phyloP scores from a whole-genome alignment of 1,284 basidiomycete genomes.

The Phylloporus sp. region DNA sequence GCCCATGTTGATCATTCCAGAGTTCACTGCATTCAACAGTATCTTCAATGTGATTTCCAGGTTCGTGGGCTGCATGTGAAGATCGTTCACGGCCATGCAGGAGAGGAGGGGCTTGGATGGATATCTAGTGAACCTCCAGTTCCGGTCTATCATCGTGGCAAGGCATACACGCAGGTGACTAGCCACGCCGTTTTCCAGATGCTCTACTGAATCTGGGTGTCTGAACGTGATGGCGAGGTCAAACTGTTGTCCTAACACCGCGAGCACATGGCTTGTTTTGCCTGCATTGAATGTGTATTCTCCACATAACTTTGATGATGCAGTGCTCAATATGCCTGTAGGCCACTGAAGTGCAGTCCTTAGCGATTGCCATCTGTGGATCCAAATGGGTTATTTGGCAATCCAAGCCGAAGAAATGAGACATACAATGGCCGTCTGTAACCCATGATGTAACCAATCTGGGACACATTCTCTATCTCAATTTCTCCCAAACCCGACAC shows the following conservation, averaged over 20 bases:
- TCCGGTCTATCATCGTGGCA: conserved; percentile 7
- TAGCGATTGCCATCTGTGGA: conserved; percentile 5
- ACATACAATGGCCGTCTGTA: not conserved
- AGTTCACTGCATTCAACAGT: not conserved
- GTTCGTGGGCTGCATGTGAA: not conserved
- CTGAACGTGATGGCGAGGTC: too few species aligned
- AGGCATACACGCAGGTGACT: conserved; percentile 13
- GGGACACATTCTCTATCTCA: not conserved
- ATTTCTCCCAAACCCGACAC: not conserved
- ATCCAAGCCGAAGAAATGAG: not conserved
- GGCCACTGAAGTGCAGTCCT: not conserved
- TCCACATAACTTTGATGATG: conserved; percentile 1
- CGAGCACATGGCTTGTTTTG: conserved; percentile 1
- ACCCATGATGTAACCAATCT: not conserved
- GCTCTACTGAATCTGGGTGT: too few species aligned
- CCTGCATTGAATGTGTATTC: not conserved
- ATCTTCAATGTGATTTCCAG: not conserved
- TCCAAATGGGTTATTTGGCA: too few species aligned
- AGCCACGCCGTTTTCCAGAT: conserved; percentile 6
- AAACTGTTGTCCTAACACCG: not conserved
- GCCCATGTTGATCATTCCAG: conserved; percentile 16
- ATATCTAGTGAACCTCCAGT: conserved; percentile 13
- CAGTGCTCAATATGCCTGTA: not conserved
- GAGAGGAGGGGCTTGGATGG: conserved; percentile 17
- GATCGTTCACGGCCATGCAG: conserved; percentile 1